A percentile compares a stretch with the other conserved stretches of the same genome.
Evolutionary conservation across 2,329 filamentous ascomycete genomes (phyloP).

Genomic region (Davidsoniella virescens): DNA sequence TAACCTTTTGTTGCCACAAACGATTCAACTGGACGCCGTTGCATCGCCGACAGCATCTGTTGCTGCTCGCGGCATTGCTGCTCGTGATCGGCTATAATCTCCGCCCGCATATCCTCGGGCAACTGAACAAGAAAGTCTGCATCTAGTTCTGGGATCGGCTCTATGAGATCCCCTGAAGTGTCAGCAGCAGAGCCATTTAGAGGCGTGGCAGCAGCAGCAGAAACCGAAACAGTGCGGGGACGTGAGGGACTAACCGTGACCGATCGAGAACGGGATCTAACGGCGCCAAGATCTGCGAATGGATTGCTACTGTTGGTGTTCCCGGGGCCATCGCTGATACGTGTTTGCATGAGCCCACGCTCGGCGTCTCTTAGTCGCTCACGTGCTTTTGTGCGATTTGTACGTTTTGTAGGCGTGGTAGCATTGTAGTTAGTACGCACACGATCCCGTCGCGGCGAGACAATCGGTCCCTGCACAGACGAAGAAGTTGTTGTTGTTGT

Average conservation of each 20-base stretch:
- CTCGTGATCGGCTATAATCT: conserved; percentile 62
- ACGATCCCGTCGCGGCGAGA: background rate
- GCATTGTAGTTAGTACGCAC: background rate
- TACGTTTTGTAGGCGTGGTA: conserved; percentile 17
- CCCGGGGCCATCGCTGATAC: no score
- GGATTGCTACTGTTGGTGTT: background rate
- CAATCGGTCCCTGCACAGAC: background rate
- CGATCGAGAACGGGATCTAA: background rate
- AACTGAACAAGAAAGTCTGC: conserved; percentile 65
- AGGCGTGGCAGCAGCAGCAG: conserved; percentile 17
- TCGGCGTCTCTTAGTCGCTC: conserved; percentile 37
- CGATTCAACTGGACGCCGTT: no score
- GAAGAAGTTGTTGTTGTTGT: background rate
- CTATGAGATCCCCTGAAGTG: background rate
- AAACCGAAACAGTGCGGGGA: background rate
- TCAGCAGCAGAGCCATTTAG: conserved; percentile 15
- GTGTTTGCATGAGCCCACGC: conserved; percentile 51
- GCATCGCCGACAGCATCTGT: no score
- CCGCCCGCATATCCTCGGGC: conserved; percentile 61
- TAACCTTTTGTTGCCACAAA: no score
- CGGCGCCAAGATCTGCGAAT: background rate
- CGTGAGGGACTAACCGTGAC: conserved; percentile 6
- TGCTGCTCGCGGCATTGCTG: conserved; percentile 21
- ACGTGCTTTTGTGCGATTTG: conserved; percentile 27
- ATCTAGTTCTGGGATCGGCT: conserved; percentile 32